These are phyloP conservation scores for Phytophthora sp. DNA, from an alignment of 352 stramenopile genomes.

Conservation along the genomic window DNA sequence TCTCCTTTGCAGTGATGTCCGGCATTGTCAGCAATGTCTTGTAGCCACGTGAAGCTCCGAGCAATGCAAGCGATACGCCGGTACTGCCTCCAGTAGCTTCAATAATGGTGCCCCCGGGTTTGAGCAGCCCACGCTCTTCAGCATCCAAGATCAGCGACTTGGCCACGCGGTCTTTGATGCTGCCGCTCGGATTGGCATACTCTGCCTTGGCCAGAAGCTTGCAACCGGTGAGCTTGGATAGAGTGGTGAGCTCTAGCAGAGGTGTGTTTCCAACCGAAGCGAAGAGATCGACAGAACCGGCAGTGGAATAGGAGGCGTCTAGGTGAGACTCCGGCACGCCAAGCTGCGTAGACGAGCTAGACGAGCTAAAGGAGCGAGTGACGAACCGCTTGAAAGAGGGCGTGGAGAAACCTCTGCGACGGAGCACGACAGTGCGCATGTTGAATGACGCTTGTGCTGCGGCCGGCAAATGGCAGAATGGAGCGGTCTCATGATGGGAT, in stretches of 20 bases:
- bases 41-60: constrained; percentile 88
- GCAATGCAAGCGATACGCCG: constrained; percentile 90
- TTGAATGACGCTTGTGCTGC: constrained; percentile 6
- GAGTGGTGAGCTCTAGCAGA: constrained; percentile 68
- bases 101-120: constrained; percentile 65
- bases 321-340: no score
- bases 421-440: constrained; percentile 20
- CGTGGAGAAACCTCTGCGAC: not conserved
- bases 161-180: constrained; percentile 94
- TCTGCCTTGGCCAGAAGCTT: constrained; percentile 85
- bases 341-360: not conserved
- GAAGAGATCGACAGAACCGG: constrained; percentile 60
- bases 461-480: constrained; percentile 15
- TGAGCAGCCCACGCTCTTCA: constrained; percentile 86
- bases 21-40: constrained; percentile 82
- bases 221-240: constrained; percentile 74
- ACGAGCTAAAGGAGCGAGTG: constrained; percentile 7
- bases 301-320: not conserved
- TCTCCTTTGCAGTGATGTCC: constrained; percentile 68
- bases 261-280: constrained; percentile 79
- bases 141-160: constrained; percentile 94
- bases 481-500: constrained; percentile 19
- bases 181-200: constrained; percentile 92
- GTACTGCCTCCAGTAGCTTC: constrained; percentile 93
- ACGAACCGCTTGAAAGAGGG: not conserved